Conservation (phyloP, 768 basidiomycete genomes). For the Macrolepiota dolichaula region DNA sequence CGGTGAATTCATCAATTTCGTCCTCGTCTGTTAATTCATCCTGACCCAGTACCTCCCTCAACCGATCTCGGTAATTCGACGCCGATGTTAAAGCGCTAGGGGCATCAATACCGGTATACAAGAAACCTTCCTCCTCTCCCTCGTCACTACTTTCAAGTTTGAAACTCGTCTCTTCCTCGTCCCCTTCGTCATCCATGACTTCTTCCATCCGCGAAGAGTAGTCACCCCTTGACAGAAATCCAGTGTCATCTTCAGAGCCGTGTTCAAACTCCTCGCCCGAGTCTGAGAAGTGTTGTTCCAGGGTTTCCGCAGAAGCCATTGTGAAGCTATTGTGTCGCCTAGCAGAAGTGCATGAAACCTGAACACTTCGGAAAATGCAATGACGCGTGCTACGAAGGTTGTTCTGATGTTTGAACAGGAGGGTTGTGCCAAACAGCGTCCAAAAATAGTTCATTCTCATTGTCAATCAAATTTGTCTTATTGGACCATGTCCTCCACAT, state of each 20-base stretch:
- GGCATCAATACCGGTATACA: constrained; percentile 69
- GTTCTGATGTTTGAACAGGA: not conserved
- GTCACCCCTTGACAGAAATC: constrained; percentile 43
- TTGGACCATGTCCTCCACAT: not conserved
- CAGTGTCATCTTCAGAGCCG: constrained; percentile 24
- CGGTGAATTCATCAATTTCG: constrained; percentile 40
- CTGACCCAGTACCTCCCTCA: constrained; percentile 69
- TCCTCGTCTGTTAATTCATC: constrained; percentile 47
- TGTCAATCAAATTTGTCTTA: no score
- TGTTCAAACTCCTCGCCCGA: constrained; percentile 33
- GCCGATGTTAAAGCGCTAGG: constrained; percentile 23
- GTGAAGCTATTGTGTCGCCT: not conserved
- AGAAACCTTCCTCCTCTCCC: constrained; percentile 60
- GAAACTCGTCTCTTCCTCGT: constrained; percentile 23
- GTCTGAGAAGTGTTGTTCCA: constrained; percentile 31
- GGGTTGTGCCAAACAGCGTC: not conserved
- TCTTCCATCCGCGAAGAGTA: constrained; percentile 72
- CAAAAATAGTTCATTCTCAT: not conserved
- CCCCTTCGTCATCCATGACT: constrained; percentile 46
- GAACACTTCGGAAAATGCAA: not conserved
- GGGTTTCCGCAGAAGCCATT: constrained; percentile 3
- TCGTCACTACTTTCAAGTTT: constrained; percentile 21
- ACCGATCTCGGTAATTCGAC: constrained; percentile 60
- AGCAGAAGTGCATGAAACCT: not conserved
- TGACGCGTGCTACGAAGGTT: not conserved